Conservation (phyloP, 1,284 basidiomycete genomes). For the Moesziomyces antarcticus region DNA sequence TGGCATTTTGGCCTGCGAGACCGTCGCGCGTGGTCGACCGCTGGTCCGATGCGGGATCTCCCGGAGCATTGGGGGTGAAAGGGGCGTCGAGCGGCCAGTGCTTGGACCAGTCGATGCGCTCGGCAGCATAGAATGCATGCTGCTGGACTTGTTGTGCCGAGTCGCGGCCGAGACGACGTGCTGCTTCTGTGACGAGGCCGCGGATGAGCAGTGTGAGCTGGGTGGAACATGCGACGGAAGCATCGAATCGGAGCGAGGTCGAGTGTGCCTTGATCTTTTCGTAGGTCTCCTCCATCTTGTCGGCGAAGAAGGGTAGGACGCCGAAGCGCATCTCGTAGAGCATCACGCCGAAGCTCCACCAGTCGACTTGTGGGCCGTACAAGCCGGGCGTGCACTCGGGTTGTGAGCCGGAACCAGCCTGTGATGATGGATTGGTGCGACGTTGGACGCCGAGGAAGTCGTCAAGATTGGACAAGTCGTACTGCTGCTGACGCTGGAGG, state of each 20-base stretch:
- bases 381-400: slow-evolving; percentile 41
- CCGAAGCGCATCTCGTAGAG: slow-evolving; percentile 66
- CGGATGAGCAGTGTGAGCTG: slow-evolving; percentile 42
- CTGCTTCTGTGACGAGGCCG: slow-evolving; percentile 37
- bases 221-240: slow-evolving; percentile 28
- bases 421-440: neutral
- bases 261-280: slow-evolving; percentile 61
- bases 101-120: slow-evolving; percentile 53
- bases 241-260: slow-evolving; percentile 39
- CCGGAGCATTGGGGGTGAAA: slow-evolving; percentile 49
- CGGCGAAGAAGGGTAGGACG: slow-evolving; percentile 62
- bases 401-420: neutral
- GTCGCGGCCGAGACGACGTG: slow-evolving; percentile 46
- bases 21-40: neutral
- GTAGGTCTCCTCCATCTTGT: slow-evolving; percentile 59
- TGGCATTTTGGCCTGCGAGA: neutral
- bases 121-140: slow-evolving; percentile 47
- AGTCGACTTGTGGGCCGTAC: slow-evolving; percentile 66
- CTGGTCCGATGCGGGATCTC: no score
- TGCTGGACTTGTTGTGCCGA: slow-evolving; percentile 50
- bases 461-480: slow-evolving; percentile 27
- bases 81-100: slow-evolving; percentile 50
- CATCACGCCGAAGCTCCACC: slow-evolving; percentile 66
- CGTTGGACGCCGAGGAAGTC: slow-evolving; percentile 27
- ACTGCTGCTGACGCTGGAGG: slow-evolving; percentile 34